phyloP scores from a whole-genome alignment of 2,329 filamentous ascomycete species.

The Fusarium virguliforme region DNA sequence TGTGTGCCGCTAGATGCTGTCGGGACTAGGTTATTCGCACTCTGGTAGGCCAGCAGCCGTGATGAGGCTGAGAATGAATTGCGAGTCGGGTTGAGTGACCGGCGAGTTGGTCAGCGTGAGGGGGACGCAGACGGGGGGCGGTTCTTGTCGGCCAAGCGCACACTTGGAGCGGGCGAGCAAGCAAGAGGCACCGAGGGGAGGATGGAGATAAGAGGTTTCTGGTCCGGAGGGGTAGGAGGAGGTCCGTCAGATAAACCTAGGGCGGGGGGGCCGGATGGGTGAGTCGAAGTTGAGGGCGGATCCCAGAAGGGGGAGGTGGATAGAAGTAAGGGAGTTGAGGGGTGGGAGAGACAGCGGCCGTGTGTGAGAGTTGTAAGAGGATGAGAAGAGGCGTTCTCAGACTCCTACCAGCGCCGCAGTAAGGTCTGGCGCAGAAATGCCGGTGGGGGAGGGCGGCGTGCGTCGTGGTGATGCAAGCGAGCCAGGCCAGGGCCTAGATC shows the following conservation, averaged over 20 bases:
- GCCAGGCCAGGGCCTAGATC: constrained; percentile 53
- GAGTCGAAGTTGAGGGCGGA: constrained; percentile 40
- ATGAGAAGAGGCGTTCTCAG: constrained; percentile 48
- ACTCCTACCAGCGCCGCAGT: constrained; percentile 40
- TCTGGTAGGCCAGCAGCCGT: constrained; percentile 37
- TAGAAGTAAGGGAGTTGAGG: constrained; percentile 37
- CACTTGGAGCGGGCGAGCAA: constrained; percentile 19
- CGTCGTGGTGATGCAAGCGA: constrained; percentile 54
- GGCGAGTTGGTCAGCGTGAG: constrained; percentile 28
- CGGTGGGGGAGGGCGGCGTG: constrained; percentile 50
- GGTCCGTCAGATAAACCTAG: constrained; percentile 12
- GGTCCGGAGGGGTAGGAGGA: constrained; percentile 32
- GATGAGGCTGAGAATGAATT: constrained; percentile 47
- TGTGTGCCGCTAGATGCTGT: constrained; percentile 37
- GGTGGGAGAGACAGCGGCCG: constrained; percentile 35
- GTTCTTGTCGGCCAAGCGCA: constrained; percentile 46
- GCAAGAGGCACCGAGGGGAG: constrained; percentile 17
- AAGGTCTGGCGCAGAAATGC: constrained; percentile 49
- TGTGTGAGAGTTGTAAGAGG: constrained; percentile 46
- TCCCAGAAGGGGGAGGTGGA: constrained; percentile 38
- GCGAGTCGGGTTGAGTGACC: constrained; percentile 40
- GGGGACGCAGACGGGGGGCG: constrained; percentile 32
- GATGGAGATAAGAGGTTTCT: constrained; percentile 46
- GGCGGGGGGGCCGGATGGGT: constrained; percentile 15
- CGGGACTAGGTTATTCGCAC: constrained; percentile 39